Evolutionary conservation across 2,329 filamentous ascomycete species (phyloP), one percentile per base, ranked within the genome.

Genomic region (Clonostachys rhizophaga): DNA sequence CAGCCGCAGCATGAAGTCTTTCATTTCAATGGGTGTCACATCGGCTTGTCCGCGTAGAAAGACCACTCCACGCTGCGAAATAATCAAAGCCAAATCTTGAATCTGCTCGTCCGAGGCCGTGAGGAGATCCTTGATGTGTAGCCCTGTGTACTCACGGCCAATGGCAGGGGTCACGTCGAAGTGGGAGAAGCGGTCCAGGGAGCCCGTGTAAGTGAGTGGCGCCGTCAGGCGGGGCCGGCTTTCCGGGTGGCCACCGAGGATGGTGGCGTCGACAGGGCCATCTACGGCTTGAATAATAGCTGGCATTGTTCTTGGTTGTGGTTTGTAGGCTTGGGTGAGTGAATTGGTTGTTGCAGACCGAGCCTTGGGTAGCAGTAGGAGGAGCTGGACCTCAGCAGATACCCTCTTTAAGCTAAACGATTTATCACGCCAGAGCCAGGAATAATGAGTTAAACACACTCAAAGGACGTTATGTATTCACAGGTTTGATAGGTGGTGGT

Each of bases 71-170:
- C 65, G 59, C 49, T 68, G 63, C 13, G 65, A 67, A 43, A 68
- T 71, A 4, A 74, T 78, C 46, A 76, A 71, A 17, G 76, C 78
- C 16, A 83, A 64, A 52, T 81, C 78, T 16, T 70, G 71, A 34
- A 82, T 66, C 44, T 76, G 63, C 16, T 70, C 65, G 39, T 81
- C 75, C 40, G 67, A 63, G 46, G 56, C 60, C 47, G 56, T 54
- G 37, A 69, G 52, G 33, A 69, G 46, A 55, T 65, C 56, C 14
- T 50, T 55, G 35, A 69, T 57, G 46, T 68, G 63, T 12, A 69
- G 60, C 10, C 57, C 60, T 10, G 57, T 56, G 53, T 71, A 79
- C 54, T 78, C 75, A 34, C 68, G 69, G 2, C 75, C 75, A 40
- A 78, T 76, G 41, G 71, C 66, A 10, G 74, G 74, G 14, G 75